Conservation (phyloP, 768 basidiomycete genomes). For the Tephrocybe sp. region DNA sequence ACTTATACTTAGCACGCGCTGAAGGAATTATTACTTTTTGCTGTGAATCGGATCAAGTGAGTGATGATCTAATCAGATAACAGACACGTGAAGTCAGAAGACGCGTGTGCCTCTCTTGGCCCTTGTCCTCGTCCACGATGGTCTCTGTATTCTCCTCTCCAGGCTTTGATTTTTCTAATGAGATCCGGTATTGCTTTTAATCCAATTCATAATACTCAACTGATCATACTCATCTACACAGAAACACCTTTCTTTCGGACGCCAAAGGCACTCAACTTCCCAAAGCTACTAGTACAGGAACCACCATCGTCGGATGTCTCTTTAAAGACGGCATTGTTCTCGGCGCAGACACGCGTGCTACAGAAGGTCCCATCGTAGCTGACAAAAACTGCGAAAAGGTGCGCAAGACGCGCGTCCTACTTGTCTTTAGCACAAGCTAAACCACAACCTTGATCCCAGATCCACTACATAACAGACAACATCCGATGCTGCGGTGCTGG, state of each 20-base stretch:
- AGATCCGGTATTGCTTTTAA: conserved; percentile 45
- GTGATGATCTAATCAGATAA: neutral
- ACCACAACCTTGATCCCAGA: conserved; percentile 44
- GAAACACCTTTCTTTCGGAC: conserved; percentile 69
- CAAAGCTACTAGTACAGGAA: conserved; percentile 90
- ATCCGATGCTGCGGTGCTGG: conserved; percentile 99
- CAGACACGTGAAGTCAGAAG: conserved; percentile 18
- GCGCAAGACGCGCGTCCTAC: conserved; percentile 11
- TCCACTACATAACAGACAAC: conserved; percentile 93
- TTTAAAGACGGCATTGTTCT: conserved; percentile 92
- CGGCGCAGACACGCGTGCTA: conserved; percentile 96
- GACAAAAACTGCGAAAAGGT: conserved; percentile 99
- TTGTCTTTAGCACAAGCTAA: neutral
- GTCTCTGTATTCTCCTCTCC: conserved; percentile 46
- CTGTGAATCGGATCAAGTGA: neutral
- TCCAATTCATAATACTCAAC: neutral
- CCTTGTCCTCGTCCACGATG: conserved; percentile 30
- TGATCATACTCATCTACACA: conserved; percentile 21
- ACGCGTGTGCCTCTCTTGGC: conserved; percentile 23
- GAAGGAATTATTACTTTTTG: neutral
- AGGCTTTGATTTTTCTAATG: conserved; percentile 81
- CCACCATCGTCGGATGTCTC: conserved; percentile 95
- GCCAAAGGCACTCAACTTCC: conserved; percentile 68
- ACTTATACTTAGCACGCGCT: conserved; percentile 1
- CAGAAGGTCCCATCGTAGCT: conserved; percentile 90